phyloP scores from a whole-genome alignment of 2,329 filamentous ascomycete species.

The Diaporthe batatas region DNA sequence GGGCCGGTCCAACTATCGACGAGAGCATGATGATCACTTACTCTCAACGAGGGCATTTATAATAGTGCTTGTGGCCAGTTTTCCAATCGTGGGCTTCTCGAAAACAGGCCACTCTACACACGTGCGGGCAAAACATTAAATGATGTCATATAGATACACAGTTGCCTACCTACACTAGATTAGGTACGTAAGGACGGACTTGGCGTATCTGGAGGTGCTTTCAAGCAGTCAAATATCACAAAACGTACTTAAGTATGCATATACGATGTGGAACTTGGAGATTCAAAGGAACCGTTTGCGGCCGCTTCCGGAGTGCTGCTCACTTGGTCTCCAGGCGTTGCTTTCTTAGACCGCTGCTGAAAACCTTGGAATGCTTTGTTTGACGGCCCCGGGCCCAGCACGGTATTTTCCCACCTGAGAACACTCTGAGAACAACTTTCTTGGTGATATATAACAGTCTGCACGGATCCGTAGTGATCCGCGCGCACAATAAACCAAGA shows the following conservation, averaged over 20 bases:
- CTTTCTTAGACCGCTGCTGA: neutral
- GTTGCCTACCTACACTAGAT: too few relatives aligned
- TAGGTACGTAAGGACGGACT: too few relatives aligned
- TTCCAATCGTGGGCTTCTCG: neutral
- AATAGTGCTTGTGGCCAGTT: too few relatives aligned
- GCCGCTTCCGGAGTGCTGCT: neutral
- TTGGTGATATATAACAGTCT: neutral
- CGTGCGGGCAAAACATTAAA: too few relatives aligned
- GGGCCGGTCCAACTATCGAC: too few relatives aligned
- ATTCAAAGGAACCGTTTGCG: neutral
- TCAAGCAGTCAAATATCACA: neutral
- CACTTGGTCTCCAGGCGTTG: neutral
- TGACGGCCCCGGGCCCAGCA: neutral
- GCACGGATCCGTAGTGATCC: neutral
- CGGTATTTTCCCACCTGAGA: neutral
- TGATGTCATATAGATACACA: too few relatives aligned
- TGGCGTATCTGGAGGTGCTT: neutral
- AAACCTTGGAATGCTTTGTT: slow-evolving; percentile 5
- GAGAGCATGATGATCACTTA: neutral
- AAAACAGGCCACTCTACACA: too few relatives aligned
- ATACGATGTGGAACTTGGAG: too few relatives aligned
- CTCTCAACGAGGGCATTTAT: too few relatives aligned
- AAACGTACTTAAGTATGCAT: neutral
- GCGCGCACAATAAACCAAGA: neutral
- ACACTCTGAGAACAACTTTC: too few relatives aligned